Evolutionary conservation across 441 rosid species (phyloP), one percentile per base, ranked within the genome.

Genomic region (Eruca vesicaria): DNA sequence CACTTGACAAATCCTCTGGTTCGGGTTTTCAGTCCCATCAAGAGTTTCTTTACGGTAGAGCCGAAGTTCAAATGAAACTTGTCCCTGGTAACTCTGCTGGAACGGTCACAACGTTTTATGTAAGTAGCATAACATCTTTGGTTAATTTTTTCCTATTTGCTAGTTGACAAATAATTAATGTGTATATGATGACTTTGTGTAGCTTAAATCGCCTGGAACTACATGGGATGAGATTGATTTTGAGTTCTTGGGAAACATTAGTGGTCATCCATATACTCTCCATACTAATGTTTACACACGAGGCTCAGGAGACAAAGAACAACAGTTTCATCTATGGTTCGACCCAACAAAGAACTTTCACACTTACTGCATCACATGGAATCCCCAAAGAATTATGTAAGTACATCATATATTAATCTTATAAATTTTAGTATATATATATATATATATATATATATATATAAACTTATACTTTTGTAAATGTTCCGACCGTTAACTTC

Each of bases 271-370:
- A 0, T 84, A 83, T 38, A 86, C 87, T 23, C 84, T 91, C 7
- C 97, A 91, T 58, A 89, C 94, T 15, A 91, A 91, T 71, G 90
- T 91, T 18, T 91, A 73, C 76, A 74, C 82, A 18, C 74, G 82
- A 76, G 97, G 94, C 9, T 20, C 82, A 35, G 94, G 94, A 3
- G 79, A 82, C 15, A 85, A 89, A 53, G 97, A 91, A 71, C 92
- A 89, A 45, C 91, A 88, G 2, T 89, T 90, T 67, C 86, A 85
- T 48, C 74, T 90, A 3, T 89, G 94, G 94, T 90, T 90, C 15
- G 90, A 89, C 56, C 94, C 97, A 23, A 84, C 90, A 0, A 67
- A 61, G 28, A 64, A 81, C 67, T 89, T 90, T 63, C 97, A 90
- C 79, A 80, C 86, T 6, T 90, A 90, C 38, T 89, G 94, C 66